Base-by-base conservation (phyloP, 805 yeast genomes). In the Candida ficus region DNA sequence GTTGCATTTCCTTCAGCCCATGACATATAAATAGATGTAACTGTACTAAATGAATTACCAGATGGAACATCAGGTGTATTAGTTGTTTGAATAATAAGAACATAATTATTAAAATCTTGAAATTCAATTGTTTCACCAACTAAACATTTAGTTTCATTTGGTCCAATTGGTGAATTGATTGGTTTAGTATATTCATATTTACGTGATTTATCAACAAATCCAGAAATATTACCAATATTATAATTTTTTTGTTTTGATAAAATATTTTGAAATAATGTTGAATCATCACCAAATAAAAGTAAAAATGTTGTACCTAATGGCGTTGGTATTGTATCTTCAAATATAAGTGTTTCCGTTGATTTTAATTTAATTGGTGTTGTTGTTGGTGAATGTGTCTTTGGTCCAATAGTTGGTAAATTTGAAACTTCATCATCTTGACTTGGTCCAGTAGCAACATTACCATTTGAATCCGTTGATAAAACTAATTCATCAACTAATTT, bases 51-150 rank as follows among this genome's bases (percentile, higher is more conserved):
- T 1, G 80, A 70, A 45, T 70, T 71, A 10, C 95, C 95, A 52
- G 90, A 83, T 1, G 99, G 99, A 8, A 93, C 98, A 58, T 89
- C 95, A 0, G 99, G 99, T 0, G 98, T 88, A 22, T 63, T 63
- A 0, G 91, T 77, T 2, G 73, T 64, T 33, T 81, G 77, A 3
- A 76, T 61, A 1, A 90, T 78, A 42, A 77, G 72, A 16, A 87
- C 73, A 47, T 71, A 72, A 14, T 71, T 68, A 13, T 76, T 67
- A 44, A 71, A 67, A 52, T 85, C 83, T 54, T 71, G 67, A 37
- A 69, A 63, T 37, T 78, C 75, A 19, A 85, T 67, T 0, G 71
- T 65, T 51, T 89, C 96, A 4, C 63, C 63, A 20, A 76, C 76
- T 12, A 62, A 48, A 55, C 95, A 86, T 45, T 72, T 77, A 4